Evolutionary conservation across 2,329 filamentous ascomycete species (phyloP).

Genomic region (Penicillium sp.): DNA sequence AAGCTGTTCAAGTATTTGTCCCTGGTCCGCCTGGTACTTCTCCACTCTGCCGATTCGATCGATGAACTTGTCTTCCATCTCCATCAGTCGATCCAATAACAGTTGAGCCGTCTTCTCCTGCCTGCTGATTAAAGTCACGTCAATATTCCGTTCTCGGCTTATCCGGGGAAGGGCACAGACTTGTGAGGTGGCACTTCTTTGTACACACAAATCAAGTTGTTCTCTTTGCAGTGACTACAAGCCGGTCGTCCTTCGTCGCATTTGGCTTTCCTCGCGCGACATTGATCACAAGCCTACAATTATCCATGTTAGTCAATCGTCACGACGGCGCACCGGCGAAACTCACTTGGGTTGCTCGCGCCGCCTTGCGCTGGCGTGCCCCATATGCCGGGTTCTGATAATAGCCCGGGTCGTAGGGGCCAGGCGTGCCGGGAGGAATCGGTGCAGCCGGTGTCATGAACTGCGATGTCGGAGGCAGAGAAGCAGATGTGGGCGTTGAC

Average conservation of each 20-base stretch:
- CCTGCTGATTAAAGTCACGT: constrained; percentile 18
- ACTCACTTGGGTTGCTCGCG: constrained; percentile 42
- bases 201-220: constrained; percentile 79
- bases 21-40: constrained; percentile 1
- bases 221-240: constrained; percentile 83
- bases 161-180: constrained; percentile 52
- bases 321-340: not conserved
- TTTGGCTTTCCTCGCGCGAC: constrained; percentile 82
- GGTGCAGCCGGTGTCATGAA: constrained; percentile 25
- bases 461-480: constrained; percentile 32
- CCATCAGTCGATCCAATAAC: constrained; percentile 35
- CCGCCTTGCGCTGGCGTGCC: constrained; percentile 39
- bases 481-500: constrained; percentile 27
- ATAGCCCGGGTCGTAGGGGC: constrained; percentile 33
- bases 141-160: not conserved
- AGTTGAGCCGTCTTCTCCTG: constrained; percentile 43
- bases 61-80: constrained; percentile 32
- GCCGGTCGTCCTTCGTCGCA: constrained; percentile 83
- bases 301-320: not conserved
- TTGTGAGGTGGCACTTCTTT: constrained; percentile 88
- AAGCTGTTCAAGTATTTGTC: constrained; percentile 1
- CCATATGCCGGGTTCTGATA: constrained; percentile 32
- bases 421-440: constrained; percentile 27
- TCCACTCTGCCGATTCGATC: constrained; percentile 19
- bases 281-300: constrained; percentile 80